Evolutionary conservation across 306 rosid genomes (phyloP).

Genomic region (Alnus rubra): DNA sequence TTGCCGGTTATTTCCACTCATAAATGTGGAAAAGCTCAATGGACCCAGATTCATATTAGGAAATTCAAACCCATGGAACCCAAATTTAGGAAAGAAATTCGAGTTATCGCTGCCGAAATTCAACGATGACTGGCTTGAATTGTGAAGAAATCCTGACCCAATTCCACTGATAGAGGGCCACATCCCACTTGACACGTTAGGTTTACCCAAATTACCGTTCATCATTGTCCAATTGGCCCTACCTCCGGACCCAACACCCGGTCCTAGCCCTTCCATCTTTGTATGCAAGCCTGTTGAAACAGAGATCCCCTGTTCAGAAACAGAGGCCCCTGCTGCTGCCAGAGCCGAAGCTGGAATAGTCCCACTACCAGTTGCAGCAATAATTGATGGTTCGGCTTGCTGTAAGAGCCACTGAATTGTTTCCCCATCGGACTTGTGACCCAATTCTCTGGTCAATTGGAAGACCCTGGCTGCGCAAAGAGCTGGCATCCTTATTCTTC

Average conservation of each 20-base stretch:
- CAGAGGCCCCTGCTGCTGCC: constrained; percentile 35
- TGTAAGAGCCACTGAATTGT: constrained; percentile 62
- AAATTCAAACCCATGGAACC: constrained; percentile 47
- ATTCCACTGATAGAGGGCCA: constrained; percentile 41
- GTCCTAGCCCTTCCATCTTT: constrained; percentile 31
- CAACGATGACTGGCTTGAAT: constrained; percentile 25
- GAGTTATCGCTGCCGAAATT: constrained; percentile 30
- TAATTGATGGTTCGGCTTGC: constrained; percentile 57
- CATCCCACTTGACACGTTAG: constrained; percentile 35
- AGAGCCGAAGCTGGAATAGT: constrained; percentile 49
- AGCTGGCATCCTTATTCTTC: constrained; percentile 63
- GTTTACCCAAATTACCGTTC: constrained; percentile 39
- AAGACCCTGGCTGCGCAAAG: constrained; percentile 62
- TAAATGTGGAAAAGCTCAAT: constrained; percentile 33
- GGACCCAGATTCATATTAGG: constrained; percentile 44
- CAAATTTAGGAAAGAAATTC: constrained; percentile 35
- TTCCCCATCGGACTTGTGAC: constrained; percentile 53
- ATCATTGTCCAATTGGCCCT: constrained; percentile 43
- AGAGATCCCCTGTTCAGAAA: constrained; percentile 47
- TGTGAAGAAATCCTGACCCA: constrained; percentile 39
- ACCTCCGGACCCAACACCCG: constrained; percentile 21
- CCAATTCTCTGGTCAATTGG: constrained; percentile 52
- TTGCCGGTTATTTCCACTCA: constrained; percentile 38
- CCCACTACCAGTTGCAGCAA: constrained; percentile 55
- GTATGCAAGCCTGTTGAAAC: constrained; percentile 37